Evolutionary conservation across 495 filamentous ascomycete species (phyloP).

Genomic region (Xanthoparmelia taractica): DNA sequence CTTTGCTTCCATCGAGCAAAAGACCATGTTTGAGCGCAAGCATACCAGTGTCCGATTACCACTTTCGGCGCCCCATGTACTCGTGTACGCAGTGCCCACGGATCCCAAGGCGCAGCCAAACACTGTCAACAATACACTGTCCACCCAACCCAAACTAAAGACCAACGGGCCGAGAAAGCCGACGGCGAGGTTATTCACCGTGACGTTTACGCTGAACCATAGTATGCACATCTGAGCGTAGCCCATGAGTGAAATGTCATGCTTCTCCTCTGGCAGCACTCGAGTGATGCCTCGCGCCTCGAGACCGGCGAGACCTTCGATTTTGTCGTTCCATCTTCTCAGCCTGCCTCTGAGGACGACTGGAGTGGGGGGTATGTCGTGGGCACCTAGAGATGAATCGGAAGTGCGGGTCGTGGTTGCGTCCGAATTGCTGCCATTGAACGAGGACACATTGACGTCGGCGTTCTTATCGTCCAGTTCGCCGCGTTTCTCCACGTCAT

Average conservation of each 20-base stretch:
- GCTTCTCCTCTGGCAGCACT: constrained; percentile 48
- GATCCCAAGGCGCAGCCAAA: constrained; percentile 54
- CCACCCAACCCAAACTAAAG: constrained; percentile 56
- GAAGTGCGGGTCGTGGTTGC: background rate
- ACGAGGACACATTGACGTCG: background rate
- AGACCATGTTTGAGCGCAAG: background rate
- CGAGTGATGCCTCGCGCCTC: constrained; percentile 64
- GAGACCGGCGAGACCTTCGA: constrained; percentile 43
- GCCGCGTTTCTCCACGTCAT: constrained; percentile 16
- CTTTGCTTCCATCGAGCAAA: background rate
- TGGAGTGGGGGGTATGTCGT: constrained; percentile 25
- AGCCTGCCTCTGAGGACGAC: constrained; percentile 13
- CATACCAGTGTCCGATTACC: constrained; percentile 56
- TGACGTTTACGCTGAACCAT: constrained; percentile 69
- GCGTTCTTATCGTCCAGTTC: constrained; percentile 7
- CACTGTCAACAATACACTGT: constrained; percentile 53
- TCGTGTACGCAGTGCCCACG: constrained; percentile 55
- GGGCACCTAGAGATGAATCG: background rate
- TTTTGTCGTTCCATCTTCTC: constrained; percentile 25
- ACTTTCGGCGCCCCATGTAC: constrained; percentile 60
- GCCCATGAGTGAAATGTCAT: constrained; percentile 31
- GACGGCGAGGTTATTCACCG: constrained; percentile 65
- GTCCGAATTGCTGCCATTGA: constrained; percentile 1
- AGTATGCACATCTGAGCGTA: constrained; percentile 56
- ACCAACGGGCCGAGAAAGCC: constrained; percentile 61